These are phyloP conservation scores for Backusella sp. DNA, from an alignment of 192 early-diverging fungal genomes.

Conservation along the genomic window DNA sequence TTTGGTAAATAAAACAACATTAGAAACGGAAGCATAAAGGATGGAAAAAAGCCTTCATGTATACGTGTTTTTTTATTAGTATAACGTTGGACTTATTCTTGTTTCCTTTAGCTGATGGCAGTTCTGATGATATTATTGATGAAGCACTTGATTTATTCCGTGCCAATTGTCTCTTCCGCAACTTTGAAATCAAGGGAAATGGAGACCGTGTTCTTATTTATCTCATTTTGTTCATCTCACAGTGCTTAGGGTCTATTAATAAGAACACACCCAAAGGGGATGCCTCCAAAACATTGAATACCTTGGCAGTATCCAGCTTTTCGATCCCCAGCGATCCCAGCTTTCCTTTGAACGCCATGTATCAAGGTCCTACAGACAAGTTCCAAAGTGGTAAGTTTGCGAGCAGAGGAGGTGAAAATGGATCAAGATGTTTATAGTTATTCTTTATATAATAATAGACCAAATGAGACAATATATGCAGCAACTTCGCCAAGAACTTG, in stretches of 20 bases:
- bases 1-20: constrained; percentile 25
- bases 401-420: background rate
- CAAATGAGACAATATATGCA: constrained; percentile 80
- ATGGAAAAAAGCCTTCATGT: background rate
- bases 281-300: constrained; percentile 75
- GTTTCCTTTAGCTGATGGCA: constrained; percentile 45
- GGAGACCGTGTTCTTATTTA: constrained; percentile 96
- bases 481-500: constrained; percentile 90
- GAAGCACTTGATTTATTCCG: constrained; percentile 94
- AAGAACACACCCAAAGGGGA: constrained; percentile 58
- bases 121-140: constrained; percentile 85
- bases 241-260: constrained; percentile 69
- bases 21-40: background rate
- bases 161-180: constrained; percentile 96
- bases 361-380: constrained; percentile 65
- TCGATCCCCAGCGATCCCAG: constrained; percentile 88
- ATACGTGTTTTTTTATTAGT: background rate
- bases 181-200: constrained; percentile 98
- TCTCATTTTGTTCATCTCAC: constrained; percentile 88
- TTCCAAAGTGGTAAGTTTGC: constrained; percentile 68
- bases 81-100: background rate
- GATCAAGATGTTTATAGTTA: background rate
- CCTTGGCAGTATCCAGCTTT: constrained; percentile 88
- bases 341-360: constrained; percentile 94
- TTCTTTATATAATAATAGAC: constrained; percentile 47